These are phyloP conservation scores for Fomitopsis pulvina DNA, from an alignment of 768 basidiomycete genomes.

Conservation along the genomic window DNA sequence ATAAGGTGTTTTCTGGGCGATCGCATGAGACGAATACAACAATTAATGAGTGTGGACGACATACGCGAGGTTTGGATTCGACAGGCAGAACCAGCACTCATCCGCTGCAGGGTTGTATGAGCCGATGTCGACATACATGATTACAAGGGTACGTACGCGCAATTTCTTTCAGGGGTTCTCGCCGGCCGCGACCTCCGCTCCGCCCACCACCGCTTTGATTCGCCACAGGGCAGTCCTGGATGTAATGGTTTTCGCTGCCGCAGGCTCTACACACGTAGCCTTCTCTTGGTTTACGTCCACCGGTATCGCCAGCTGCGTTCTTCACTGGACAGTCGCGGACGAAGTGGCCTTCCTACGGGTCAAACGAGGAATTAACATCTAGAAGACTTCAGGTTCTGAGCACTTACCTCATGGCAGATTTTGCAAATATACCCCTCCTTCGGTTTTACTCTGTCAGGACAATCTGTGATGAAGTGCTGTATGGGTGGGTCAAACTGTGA, in stretches of 20 bases:
- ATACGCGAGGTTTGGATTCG: constrained; percentile 85
- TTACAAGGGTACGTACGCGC: constrained; percentile 46
- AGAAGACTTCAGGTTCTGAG: no score
- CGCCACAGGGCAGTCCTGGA: constrained; percentile 79
- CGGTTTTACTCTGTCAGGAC: constrained; percentile 69
- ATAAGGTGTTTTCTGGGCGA: constrained; percentile 83
- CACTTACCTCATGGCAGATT: constrained; percentile 66
- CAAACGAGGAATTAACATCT: constrained; percentile 2
- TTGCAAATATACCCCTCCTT: constrained; percentile 85
- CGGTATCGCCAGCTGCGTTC: constrained; percentile 74
- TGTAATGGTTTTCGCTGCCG: constrained; percentile 77
- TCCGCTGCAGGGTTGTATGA: constrained; percentile 46
- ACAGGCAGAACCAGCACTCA: constrained; percentile 98
- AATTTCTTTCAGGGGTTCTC: constrained; percentile 69
- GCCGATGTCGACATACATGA: background rate
- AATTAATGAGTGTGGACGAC: constrained; percentile 24
- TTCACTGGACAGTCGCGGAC: constrained; percentile 85
- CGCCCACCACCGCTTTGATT: constrained; percentile 37
- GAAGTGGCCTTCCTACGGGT: constrained; percentile 70
- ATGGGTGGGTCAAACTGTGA: background rate
- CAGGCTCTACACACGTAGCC: constrained; percentile 92
- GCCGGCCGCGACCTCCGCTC: constrained; percentile 29
- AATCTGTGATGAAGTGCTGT: constrained; percentile 73
- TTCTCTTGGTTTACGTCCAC: constrained; percentile 72
- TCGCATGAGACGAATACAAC: background rate